Conservation (phyloP, 164 flowering plant species). For the Macadamia tetraphylla region DNA sequence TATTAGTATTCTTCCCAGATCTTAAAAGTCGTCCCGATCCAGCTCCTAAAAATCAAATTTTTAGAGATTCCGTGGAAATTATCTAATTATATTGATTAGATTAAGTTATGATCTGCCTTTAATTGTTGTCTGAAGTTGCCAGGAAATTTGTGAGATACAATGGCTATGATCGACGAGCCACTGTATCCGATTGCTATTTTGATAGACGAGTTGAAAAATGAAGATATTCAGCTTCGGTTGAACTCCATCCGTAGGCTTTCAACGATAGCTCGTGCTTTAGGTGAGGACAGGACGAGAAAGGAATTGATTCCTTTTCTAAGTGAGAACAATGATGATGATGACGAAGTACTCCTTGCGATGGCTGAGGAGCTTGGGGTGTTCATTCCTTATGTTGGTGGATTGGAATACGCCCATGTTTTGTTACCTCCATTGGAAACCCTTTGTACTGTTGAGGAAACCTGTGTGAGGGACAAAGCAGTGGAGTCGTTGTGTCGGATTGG, state of each 20-base stretch:
- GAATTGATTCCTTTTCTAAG: slow-evolving; percentile 90
- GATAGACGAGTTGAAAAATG: slow-evolving; percentile 91
- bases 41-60: neutral
- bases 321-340: slow-evolving; percentile 96
- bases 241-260: slow-evolving; percentile 86
- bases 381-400: slow-evolving; percentile 94
- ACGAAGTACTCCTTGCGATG: slow-evolving; percentile 96
- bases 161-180: slow-evolving; percentile 88
- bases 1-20: slow-evolving; percentile 5
- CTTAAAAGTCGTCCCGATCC: neutral
- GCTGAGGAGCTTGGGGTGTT: slow-evolving; percentile 94
- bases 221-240: slow-evolving; percentile 86
- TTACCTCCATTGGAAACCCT: slow-evolving; percentile 84
- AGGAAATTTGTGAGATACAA: slow-evolving; percentile 16
- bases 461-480: slow-evolving; percentile 94
- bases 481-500: slow-evolving; percentile 94
- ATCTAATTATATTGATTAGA: neutral
- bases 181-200: slow-evolving; percentile 89
- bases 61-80: neutral
- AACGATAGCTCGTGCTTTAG: slow-evolving; percentile 92
- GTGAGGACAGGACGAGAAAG: slow-evolving; percentile 88
- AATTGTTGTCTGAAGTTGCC: neutral
- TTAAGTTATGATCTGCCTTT: neutral
- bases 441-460: slow-evolving; percentile 91
- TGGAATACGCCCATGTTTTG: slow-evolving; percentile 79